Base-by-base conservation (phyloP, 345 rosid species). In the Citrus australasica region DNA sequence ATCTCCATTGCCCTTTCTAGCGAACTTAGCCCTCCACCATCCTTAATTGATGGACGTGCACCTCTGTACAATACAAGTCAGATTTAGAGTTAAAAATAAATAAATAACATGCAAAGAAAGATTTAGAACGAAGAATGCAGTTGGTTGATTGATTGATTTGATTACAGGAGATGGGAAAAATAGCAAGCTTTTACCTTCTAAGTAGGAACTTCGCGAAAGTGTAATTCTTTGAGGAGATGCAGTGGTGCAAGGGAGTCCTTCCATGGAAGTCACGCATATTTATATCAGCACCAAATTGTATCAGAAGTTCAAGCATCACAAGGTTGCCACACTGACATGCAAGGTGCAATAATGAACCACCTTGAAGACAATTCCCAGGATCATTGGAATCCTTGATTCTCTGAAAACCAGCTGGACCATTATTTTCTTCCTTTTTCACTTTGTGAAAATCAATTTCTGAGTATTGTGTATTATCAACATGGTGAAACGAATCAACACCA, bases 1-100 rank as follows among this genome's bases (percentile, higher is more conserved):
- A 86, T 92, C 79, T 93, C 98, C 98, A 93, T 95, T 40, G 95
- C 94, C 77, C 98, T 93, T 74, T 95, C 98, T 72, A 95, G 82
- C 38, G 88, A 92, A 65, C 88, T 90, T 76, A 88, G 86, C 17
- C 98, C 98, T 69, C 90, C 91, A 14, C 83, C 88, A 63, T 95
- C 98, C 80, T 85, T 92, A 76, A 90, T 82, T 0, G 92, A 88
- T 62, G 95, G 87, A 9, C 88, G 83, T 38, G 94, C 94, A 19
- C 98, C 98, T 82, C 98, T 95, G 94, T 79, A 33, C 16, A 69
- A 55, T 60, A 30, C 60, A 59, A 61, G 28, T 46, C 21, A 28
- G 32, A 35, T 46, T 4, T 24, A 11, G n/a, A 38, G 42, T 38
- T 37, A 37, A 7, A 37, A 37, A 37, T 37, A 37, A 38, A 38